Conservation (phyloP, 257 asterid species). For the Catharanthus roseus region DNA sequence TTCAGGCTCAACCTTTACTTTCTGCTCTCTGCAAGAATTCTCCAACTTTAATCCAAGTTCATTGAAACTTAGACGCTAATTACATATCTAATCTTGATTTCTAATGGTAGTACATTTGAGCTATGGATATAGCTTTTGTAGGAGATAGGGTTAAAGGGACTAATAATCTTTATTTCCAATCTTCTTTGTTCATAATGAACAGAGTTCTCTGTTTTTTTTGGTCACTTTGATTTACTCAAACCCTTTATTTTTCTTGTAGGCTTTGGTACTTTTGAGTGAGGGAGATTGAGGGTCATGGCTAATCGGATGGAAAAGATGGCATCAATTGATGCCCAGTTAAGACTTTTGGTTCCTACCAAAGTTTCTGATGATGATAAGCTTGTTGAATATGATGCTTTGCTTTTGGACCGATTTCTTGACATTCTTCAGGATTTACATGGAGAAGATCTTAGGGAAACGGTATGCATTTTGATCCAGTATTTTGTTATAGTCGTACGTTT, state of each 20-base stretch:
- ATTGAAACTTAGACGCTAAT: neutral
- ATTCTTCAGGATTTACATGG: slow-evolving; percentile 50
- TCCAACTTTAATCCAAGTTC: neutral
- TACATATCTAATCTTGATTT: neutral
- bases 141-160: too few relatives aligned
- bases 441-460: slow-evolving; percentile 41
- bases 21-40: neutral
- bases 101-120: neutral
- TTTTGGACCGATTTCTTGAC: slow-evolving; percentile 43
- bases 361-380: slow-evolving; percentile 51
- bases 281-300: slow-evolving; percentile 24
- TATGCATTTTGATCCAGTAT: slow-evolving; percentile 9
- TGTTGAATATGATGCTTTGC: slow-evolving; percentile 52
- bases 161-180: too few relatives aligned
- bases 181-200: too few relatives aligned
- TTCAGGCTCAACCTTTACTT: neutral
- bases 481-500: neutral
- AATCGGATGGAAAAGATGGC: slow-evolving; percentile 39
- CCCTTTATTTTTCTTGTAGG: slow-evolving; percentile 23
- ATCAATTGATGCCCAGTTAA: slow-evolving; percentile 47
- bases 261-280: slow-evolving; percentile 6
- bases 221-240: slow-evolving; percentile 13
- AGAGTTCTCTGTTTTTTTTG: slow-evolving; percentile 6
- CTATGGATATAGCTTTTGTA: too few relatives aligned
- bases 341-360: slow-evolving; percentile 40